Percentiles rank a stretch among this genome's conserved stretches.
Conservation (phyloP, 306 rosid species). For the Casuarina cunninghamiana region DNA sequence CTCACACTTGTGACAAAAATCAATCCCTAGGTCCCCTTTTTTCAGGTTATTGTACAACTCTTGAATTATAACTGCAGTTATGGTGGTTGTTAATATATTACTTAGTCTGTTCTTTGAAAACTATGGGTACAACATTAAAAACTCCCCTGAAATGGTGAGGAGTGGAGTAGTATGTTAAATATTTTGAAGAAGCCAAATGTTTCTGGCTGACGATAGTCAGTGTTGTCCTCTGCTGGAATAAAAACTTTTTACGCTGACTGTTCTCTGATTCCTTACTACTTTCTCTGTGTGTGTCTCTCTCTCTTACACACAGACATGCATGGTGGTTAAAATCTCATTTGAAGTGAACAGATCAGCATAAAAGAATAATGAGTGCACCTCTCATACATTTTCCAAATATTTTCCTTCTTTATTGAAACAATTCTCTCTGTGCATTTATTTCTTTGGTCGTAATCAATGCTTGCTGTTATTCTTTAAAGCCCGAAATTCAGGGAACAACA, state of each 20-base stretch:
- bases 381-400: not conserved
- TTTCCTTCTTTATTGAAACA: not conserved
- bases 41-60: not conserved
- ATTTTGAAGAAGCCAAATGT: not conserved
- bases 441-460: not conserved
- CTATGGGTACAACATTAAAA: not conserved
- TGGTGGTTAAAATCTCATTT: not conserved
- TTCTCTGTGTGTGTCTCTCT: not conserved
- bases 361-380: not conserved
- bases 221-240: not conserved
- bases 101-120: not conserved
- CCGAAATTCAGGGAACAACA: not conserved
- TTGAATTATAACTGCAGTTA: not conserved
- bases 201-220: not conserved
- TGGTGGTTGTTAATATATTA: not conserved
- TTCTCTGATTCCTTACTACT: not conserved
- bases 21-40: not conserved
- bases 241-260: not conserved
- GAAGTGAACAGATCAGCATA: not conserved
- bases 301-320: not conserved
- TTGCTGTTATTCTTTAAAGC: not conserved
- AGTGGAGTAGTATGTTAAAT: not conserved
- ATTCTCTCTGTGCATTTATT: not conserved
- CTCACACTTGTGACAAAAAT: not conserved
- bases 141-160: not conserved